Conservation (phyloP, 805 yeast genomes). For the Yamadazyma sp. region DNA sequence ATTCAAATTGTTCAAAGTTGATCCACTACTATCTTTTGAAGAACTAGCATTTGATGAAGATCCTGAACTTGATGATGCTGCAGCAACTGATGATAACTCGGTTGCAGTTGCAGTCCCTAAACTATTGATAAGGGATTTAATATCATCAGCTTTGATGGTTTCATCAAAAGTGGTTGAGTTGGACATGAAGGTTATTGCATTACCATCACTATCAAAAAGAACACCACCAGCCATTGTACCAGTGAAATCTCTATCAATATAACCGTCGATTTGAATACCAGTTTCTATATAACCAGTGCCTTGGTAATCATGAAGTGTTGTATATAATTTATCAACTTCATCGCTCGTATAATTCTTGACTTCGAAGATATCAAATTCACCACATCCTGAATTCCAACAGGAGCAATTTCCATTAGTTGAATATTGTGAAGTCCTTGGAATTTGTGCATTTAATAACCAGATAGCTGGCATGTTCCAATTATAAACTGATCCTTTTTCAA, state of each 20-base stretch:
- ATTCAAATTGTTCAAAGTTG: constrained; percentile 3
- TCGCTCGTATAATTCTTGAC: constrained; percentile 47
- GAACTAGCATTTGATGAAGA: constrained; percentile 16
- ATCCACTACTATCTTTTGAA: constrained; percentile 19
- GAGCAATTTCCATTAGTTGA: constrained; percentile 80
- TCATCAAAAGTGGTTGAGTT: constrained; percentile 49
- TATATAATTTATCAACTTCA: constrained; percentile 43
- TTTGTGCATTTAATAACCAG: constrained; percentile 92
- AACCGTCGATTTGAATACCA: constrained; percentile 59
- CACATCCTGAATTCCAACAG: constrained; percentile 94
- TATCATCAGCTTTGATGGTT: constrained; percentile 41
- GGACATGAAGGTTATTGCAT: constrained; percentile 58
- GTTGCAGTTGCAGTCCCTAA: constrained; percentile 28
- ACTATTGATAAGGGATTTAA: constrained; percentile 44
- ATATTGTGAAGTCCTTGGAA: constrained; percentile 95
- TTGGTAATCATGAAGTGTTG: constrained; percentile 76
- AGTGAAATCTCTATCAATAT: constrained; percentile 50
- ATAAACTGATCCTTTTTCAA: constrained; percentile 13
- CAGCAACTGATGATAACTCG: constrained; percentile 21
- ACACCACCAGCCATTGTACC: constrained; percentile 69
- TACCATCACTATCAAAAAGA: constrained; percentile 59
- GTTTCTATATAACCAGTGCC: constrained; percentile 60
- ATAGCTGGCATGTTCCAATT: constrained; percentile 89
- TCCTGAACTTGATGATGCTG: constrained; percentile 3
- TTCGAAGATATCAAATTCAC: constrained; percentile 93